phyloP scores from a whole-genome alignment of 148 eudicot species.

The Rhododendron mucronatum region DNA sequence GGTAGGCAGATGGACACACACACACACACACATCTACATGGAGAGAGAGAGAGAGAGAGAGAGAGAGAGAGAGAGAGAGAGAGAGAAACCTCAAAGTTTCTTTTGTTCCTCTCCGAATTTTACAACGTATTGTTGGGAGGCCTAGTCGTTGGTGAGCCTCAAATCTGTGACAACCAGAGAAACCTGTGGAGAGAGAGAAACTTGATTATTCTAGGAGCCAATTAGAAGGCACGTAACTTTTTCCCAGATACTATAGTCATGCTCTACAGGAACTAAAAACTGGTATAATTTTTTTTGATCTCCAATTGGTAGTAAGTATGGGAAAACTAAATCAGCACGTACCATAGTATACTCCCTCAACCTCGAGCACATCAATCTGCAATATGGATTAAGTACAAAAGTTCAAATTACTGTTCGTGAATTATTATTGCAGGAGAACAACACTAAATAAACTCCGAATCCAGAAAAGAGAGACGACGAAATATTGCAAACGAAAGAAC shows the following conservation, averaged over 20 bases:
- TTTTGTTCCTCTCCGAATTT: slow-evolving; percentile 86
- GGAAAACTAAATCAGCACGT: slow-evolving; percentile 10
- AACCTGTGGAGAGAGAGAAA: slow-evolving; percentile 39
- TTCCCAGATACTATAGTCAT: background rate
- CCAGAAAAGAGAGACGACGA: background rate
- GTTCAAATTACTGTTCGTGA: background rate
- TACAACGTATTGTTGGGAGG: slow-evolving; percentile 95
- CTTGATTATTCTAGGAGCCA: background rate
- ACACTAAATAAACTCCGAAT: background rate
- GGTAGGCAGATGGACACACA: background rate
- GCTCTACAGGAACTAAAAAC: background rate
- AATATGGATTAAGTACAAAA: background rate
- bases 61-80: background rate
- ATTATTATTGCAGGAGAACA: background rate
- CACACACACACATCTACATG: background rate
- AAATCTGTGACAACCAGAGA: slow-evolving; percentile 95
- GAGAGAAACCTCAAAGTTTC: slow-evolving; percentile 75
- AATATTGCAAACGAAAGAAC: background rate
- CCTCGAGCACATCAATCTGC: slow-evolving; percentile 99
- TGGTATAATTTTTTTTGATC: background rate
- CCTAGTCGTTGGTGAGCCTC: slow-evolving; percentile 97
- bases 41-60: no score
- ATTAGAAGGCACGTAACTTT: background rate
- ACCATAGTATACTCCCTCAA: slow-evolving; percentile 92
- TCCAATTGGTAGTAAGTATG: background rate